Evolutionary conservation across 345 rosid genomes (phyloP), one percentile per base, ranked within the genome.

Genomic region (Eucalyptus polybractea): DNA sequence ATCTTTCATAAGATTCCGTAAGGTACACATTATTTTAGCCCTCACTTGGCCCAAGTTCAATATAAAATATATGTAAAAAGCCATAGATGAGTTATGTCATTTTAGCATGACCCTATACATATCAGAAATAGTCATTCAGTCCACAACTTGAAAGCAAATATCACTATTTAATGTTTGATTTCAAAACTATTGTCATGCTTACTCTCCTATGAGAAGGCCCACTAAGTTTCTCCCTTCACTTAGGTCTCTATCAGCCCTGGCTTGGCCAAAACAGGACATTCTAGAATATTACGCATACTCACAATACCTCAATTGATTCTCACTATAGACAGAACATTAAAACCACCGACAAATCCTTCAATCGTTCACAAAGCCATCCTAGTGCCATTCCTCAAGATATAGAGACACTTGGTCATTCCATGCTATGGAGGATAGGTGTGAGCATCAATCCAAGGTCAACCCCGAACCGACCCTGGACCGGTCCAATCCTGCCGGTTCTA

Each of bases 1-100:
- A 31, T 14, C 40, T n/a, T 14, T 4, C 3, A n/a, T n/a, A 2
- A 65, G 37, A n/a, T 65, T n/a, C 37, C 2, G 0, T 14, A 29
- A 6, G 21, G 6, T 65, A 33, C 40, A n/a, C 10, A 53, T 53
- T 19, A 53, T 53, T 53, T 19, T 53, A 19, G 58, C 10, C 58
- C 58, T 53, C 5, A 1, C 58, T 53, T 8, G 58, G 58, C 24
- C 83, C 14, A 37, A 21, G 27, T 72, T 21, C 83, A 19, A 10
- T 72, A 12, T 37, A 37, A 37, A 72, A 37, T 17, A 72, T 72
- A 19, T n/a, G 76, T 62, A 62, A 62, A 62, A 29, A 0, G 33
- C 72, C 44, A 33, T 17, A 33, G 10, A 33, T 16, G 44, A 72
- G 8, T 72, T 37, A 17, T 72, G 6, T 19, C 45, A 19, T 37